Percentiles rank a stretch among this genome's conserved stretches.
phyloP scores from a whole-genome alignment of 768 basidiomycete genomes.

The Rhizopogon sp. region DNA sequence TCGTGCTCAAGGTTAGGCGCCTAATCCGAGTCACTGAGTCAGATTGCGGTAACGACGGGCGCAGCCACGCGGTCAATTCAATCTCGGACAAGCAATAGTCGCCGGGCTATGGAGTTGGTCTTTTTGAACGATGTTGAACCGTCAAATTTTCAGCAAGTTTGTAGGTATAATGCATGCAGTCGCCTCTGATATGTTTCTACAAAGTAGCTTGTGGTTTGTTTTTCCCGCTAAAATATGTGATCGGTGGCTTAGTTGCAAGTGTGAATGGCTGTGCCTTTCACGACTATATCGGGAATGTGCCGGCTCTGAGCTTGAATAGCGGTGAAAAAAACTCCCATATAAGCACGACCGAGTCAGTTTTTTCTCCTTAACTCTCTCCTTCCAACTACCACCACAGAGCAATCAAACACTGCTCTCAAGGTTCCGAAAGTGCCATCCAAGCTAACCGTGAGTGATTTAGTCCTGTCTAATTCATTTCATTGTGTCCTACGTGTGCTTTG shows the following conservation, averaged over 20 bases:
- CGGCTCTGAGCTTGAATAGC: constrained; percentile 34
- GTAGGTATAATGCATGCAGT: background rate
- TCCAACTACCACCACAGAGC: constrained; percentile 20
- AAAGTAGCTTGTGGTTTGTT: background rate
- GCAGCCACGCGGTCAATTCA: background rate
- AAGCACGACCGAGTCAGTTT: constrained; percentile 24
- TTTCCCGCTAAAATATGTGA: background rate
- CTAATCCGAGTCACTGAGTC: background rate
- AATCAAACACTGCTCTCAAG: constrained; percentile 16
- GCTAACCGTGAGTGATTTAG: constrained; percentile 22
- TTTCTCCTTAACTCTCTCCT: background rate
- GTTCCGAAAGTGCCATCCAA: constrained; percentile 5
- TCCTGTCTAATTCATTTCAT: constrained; percentile 22
- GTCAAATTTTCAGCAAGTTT: background rate
- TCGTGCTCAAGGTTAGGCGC: background rate
- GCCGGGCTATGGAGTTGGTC: background rate
- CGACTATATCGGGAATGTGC: constrained; percentile 14
- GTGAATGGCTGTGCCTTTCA: constrained; percentile 16
- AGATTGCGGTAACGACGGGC: background rate
- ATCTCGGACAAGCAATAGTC: background rate
- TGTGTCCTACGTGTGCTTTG: constrained; percentile 25
- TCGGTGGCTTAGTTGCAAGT: constrained; percentile 3
- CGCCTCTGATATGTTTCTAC: background rate
- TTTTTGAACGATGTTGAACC: background rate
- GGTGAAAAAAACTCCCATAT: constrained; percentile 22